phyloP scores from a whole-genome alignment of 768 basidiomycete genomes.

The Rhizopogon vinicolor region DNA sequence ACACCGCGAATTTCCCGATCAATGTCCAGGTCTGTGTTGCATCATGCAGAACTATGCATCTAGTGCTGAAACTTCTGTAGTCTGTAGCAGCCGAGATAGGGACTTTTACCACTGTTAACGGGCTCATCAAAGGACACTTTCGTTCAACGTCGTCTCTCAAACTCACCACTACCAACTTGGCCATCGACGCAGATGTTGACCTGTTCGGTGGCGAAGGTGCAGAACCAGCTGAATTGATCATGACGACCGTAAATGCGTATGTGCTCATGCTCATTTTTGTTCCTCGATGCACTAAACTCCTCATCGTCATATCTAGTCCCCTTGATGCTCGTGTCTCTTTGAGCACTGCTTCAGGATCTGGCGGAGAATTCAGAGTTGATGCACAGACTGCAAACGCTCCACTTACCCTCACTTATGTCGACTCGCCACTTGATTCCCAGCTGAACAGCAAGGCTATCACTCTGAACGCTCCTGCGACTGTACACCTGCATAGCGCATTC shows the following conservation, averaged over 20 bases:
- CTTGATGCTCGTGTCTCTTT: slow-evolving; percentile 14
- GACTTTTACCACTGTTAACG: slow-evolving; percentile 26
- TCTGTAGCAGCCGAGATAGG: slow-evolving; percentile 22
- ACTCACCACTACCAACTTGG: slow-evolving; percentile 31
- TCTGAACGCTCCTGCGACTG: slow-evolving; percentile 29
- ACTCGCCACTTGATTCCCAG: slow-evolving; percentile 29
- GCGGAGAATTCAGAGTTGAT: slow-evolving; percentile 28
- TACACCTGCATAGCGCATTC: slow-evolving; percentile 30
- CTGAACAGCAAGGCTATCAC: slow-evolving; percentile 27
- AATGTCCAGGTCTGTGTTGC: slow-evolving; percentile 20
- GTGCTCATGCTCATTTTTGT: neutral
- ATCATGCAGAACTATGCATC: neutral
- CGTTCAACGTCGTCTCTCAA: slow-evolving; percentile 22
- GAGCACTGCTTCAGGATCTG: slow-evolving; percentile 3
- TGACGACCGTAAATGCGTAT: neutral
- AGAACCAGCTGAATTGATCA: neutral
- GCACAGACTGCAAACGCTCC: slow-evolving; percentile 30
- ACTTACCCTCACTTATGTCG: slow-evolving; percentile 24
- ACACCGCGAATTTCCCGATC: slow-evolving; percentile 22
- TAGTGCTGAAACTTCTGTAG: slow-evolving; percentile 14
- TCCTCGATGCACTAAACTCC: neutral
- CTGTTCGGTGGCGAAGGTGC: slow-evolving; percentile 10
- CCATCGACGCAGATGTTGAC: slow-evolving; percentile 22
- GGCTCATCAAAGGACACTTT: slow-evolving; percentile 33
- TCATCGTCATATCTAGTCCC: slow-evolving; percentile 5